Evolutionary conservation across 768 basidiomycete species (phyloP).

Genomic region (Phaffia australis): DNA sequence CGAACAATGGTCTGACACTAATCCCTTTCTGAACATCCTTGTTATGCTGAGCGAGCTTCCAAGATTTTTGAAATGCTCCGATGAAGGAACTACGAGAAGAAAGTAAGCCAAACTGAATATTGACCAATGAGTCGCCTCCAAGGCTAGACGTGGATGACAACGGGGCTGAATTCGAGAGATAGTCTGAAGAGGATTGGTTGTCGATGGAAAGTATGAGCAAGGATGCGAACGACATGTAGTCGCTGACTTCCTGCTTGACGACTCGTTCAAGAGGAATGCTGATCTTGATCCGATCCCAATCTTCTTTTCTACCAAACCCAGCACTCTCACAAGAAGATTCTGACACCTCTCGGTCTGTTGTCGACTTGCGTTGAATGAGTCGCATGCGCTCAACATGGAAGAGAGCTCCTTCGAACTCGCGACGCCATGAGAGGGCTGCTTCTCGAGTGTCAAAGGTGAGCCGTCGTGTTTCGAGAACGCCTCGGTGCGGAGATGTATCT

Average conservation of each 20-base stretch:
- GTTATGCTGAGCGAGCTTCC: constrained; percentile 19
- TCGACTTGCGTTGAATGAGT: background rate
- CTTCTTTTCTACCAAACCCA: constrained; percentile 26
- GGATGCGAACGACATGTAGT: constrained; percentile 35
- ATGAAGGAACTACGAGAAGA: constrained; percentile 34
- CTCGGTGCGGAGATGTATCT: constrained; percentile 24
- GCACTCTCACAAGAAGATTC: background rate
- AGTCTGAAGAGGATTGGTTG: constrained; percentile 33
- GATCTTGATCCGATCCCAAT: constrained; percentile 36
- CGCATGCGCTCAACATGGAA: background rate
- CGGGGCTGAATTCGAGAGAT: constrained; percentile 9
- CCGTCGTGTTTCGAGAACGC: constrained; percentile 34
- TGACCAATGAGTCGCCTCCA: constrained; percentile 20
- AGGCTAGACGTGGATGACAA: background rate
- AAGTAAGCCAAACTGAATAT: constrained; percentile 35
- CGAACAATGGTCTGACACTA: constrained; percentile 5
- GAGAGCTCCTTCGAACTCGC: constrained; percentile 43
- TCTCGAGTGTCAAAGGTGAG: constrained; percentile 53
- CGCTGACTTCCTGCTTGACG: constrained; percentile 29
- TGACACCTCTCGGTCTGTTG: background rate
- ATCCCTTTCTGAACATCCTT: constrained; percentile 25
- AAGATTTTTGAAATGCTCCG: constrained; percentile 29
- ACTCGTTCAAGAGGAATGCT: constrained; percentile 36
- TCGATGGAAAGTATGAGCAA: constrained; percentile 8
- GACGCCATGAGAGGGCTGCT: constrained; percentile 46